A percentile compares a stretch with the other conserved stretches of the same genome.
Evolutionary conservation across 1,284 basidiomycete genomes (phyloP).

Genomic region (Pseudozyma thailandica): DNA sequence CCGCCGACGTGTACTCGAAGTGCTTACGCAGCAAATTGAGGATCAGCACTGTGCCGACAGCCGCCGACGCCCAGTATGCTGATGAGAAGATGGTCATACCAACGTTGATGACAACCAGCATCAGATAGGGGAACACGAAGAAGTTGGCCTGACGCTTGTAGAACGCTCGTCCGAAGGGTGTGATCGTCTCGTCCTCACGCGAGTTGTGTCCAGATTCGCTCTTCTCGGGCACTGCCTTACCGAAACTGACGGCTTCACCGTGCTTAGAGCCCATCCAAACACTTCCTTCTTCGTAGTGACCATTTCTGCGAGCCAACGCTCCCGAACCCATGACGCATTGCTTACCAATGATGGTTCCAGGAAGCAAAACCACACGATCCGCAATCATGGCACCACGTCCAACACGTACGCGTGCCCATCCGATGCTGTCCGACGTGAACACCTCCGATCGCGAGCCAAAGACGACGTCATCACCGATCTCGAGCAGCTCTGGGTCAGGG

Average conservation of each 20-base stretch:
- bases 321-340: constrained; percentile 68
- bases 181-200: constrained; percentile 62
- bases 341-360: constrained; percentile 64
- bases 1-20: constrained; percentile 43
- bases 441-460: constrained; percentile 68
- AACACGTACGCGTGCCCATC: constrained; percentile 66
- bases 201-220: constrained; percentile 36
- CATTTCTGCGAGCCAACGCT: constrained; percentile 64
- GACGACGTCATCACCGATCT: constrained; percentile 67
- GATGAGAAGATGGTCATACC: constrained; percentile 63
- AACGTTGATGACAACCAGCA: constrained; percentile 66
- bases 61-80: constrained; percentile 65
- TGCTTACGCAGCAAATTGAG: constrained; percentile 59
- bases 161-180: constrained; percentile 67
- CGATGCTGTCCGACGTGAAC: constrained; percentile 67
- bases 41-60: constrained; percentile 63
- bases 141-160: constrained; percentile 67
- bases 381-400: constrained; percentile 68
- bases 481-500: constrained; percentile 67
- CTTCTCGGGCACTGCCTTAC: constrained; percentile 57
- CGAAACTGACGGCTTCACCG: constrained; percentile 67
- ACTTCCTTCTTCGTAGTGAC: constrained; percentile 66
- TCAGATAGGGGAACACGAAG: constrained; percentile 67
- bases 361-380: constrained; percentile 66
- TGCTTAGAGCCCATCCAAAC: constrained; percentile 69